Base-by-base conservation (phyloP, 2,329 filamentous ascomycete species). In the Arthrocladium fulminans region DNA sequence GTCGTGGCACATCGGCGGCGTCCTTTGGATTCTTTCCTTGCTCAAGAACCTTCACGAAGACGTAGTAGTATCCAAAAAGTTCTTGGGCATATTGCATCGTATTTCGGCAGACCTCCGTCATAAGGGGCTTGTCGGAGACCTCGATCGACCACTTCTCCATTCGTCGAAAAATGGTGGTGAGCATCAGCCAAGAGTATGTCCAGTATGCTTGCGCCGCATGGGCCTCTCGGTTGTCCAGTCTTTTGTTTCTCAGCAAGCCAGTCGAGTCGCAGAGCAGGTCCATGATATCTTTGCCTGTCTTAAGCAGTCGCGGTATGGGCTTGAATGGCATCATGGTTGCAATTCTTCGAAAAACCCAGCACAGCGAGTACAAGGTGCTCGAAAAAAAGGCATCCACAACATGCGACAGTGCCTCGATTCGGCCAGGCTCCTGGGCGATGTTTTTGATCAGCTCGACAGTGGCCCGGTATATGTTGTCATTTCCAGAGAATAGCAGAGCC, bases 71-170 rank as follows among this genome's bases (percentile, higher is more conserved):
- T 34, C 86, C 82, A 61, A 97, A 86, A 1, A 95, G 75, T 29
- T 79, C 76, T 60, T 94, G 86, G 0, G 90, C 89, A 61, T 95
- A 86, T 59, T 97, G 88, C 79, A 98, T 98, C 12, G 86, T 86
- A 61, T 95, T 88, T 56, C 92, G 83, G 62, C 89, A 96, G 60
- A 97, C 96, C 49, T 95, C 83, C 59, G 88, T 83, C 86, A 98
- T 89, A 47, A 79, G 73, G 17, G 73, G 67, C 62, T 88, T 92
- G 44, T 90, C 83, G 50, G 86, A 80, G 3, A 70, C 66, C 40
- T 69, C 64, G 19, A 79, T 71, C 54, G 87, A 88, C 92, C 92
- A 98, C 9, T 72, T 70, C 61, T 95, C 88, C 2, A 89, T 94
- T 51, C 83, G 81, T 35, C 80, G 74, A 60, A 96, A 96, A 13